Evolutionary conservation across 345 rosid species (phyloP), one percentile per base, ranked within the genome.

Genomic region (Citrus australasica): DNA sequence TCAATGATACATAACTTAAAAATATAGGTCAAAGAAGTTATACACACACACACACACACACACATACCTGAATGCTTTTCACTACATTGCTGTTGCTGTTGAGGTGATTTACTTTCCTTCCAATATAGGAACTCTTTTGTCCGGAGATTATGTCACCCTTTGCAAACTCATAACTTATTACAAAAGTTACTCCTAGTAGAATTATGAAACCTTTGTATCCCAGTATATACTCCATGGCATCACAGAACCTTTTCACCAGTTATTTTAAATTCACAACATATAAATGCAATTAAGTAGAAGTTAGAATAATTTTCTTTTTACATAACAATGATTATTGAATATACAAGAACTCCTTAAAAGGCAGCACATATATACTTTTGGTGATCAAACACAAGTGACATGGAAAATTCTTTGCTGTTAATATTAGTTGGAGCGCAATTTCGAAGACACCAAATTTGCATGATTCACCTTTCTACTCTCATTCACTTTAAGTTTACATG

Each of bases 61-160:
- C 1, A 16, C 22, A 33, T 79, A 84, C 92, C 92, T 80, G 84
- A 73, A 89, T 84, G 77, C 83, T 87, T 74, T 77, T 84, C 78
- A 81, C 77, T 2, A 59, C 74, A 46, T 81, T 73, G 46, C 62
- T 82, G 37, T 22, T 14, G 51, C 69, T 84, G 46, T 11, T 9
- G 59, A 38, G 69, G 9, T 51, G 46, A 42, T 65, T 75, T 64
- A 13, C 35, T 38, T 59, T 27, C 22, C 10, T 78, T 48, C 38
- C 75, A 24, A 16, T 72, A 61, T 38, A 19, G n/a, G 16, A 69
- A 35, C 1, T 61, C 69, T 69, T 59, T n/a, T 58, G 9, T 17
- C 38, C 35, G 5, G 74, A 68, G 22, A 56, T 38, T 38, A n/a
- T 8, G 1, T 58, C 30, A 35, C 76, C 27, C 14, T 13, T 60